Base-by-base conservation (phyloP, 2,329 filamentous ascomycete species). In the Leptographium wingfieldii region DNA sequence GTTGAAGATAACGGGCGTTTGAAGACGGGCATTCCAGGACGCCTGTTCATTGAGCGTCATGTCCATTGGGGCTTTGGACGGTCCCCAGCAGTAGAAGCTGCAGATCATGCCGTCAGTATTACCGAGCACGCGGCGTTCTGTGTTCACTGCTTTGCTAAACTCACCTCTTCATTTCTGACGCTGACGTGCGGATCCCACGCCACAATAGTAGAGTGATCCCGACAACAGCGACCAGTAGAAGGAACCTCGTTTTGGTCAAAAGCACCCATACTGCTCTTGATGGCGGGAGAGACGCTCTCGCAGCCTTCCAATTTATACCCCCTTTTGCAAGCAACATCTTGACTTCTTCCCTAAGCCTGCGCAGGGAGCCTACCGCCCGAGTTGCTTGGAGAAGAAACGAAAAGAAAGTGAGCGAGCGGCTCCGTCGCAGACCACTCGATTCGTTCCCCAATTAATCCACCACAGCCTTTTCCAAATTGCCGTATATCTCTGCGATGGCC, bases 11-110 rank as follows among this genome's bases (percentile, higher is more conserved):
- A 99, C 91, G 56, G 94, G 94, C 3, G 94, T 97, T 67, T 92
- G 86, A 64, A 94, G 78, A 70, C 96, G 92, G 61, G 84, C 85
- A 66, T 88, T 87, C 94, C 94, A 99, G 65, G 90, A 82, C 63
- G 86, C 86, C 72, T 92, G 87, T 71, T 99, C 94, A 71, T 96
- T 96, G 60, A 87, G 77, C 51, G 88, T 84, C 90, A 99, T 96
- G 65, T 94, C 85, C 85, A 95, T 95, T 58, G 94, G 94, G n/a
- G 94, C 84, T 77, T 95, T 96, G 29, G 87, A 84, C 16, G 94
- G 92, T 14, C 94, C 94, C 82, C 91, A 97, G 78, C 94, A 99
- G 76, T 96, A 95, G 75, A 95, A 96, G 75, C 92, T 97, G 60
- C 35, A 46, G 48, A 38, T 19, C 14, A 27, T 10, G 33, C 48